Percentiles rank a stretch among this genome's conserved stretches.
phyloP scores from a whole-genome alignment of 805 yeast genomes.

The Vanderwaltozyma verrucispora region DNA sequence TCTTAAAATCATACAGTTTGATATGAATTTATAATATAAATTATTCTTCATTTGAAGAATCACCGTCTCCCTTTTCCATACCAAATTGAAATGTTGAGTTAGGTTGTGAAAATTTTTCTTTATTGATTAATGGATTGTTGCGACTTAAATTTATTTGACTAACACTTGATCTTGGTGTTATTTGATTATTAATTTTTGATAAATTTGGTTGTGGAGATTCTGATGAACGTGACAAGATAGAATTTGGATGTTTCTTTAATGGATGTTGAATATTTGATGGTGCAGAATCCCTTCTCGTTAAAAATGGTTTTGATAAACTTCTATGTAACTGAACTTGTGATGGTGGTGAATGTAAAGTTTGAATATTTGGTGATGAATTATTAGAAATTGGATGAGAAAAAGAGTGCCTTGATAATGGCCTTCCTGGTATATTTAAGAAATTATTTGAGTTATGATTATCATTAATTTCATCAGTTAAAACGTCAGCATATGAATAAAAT shows the following conservation, averaged over 20 bases:
- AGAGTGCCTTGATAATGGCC: not conserved
- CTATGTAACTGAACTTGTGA: conserved; percentile 5
- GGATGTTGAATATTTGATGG: conserved; percentile 5
- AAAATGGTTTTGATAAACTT: conserved; percentile 17
- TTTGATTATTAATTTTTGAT: not conserved
- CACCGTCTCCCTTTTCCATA: not conserved
- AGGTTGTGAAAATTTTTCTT: not conserved
- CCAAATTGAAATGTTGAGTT: conserved; percentile 1
- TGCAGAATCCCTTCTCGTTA: conserved; percentile 5
- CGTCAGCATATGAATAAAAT: conserved; percentile 73
- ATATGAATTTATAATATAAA: no score
- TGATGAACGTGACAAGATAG: conserved; percentile 15
- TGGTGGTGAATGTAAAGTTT: conserved; percentile 1
- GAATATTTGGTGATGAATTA: not conserved
- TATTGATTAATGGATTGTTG: conserved; percentile 2
- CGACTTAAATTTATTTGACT: conserved; percentile 1
- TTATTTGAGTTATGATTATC: conserved; percentile 1
- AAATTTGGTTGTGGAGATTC: conserved; percentile 4
- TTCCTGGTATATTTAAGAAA: not conserved
- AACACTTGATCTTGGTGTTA: conserved; percentile 1
- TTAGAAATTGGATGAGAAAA: not conserved
- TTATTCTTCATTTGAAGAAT: not conserved
- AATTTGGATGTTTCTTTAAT: conserved; percentile 6
- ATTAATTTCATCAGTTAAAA: conserved; percentile 48
- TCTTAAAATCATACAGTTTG: no score